Base-by-base conservation (phyloP, 2,329 filamentous ascomycete genomes). In the Hypoxylon sp. region DNA sequence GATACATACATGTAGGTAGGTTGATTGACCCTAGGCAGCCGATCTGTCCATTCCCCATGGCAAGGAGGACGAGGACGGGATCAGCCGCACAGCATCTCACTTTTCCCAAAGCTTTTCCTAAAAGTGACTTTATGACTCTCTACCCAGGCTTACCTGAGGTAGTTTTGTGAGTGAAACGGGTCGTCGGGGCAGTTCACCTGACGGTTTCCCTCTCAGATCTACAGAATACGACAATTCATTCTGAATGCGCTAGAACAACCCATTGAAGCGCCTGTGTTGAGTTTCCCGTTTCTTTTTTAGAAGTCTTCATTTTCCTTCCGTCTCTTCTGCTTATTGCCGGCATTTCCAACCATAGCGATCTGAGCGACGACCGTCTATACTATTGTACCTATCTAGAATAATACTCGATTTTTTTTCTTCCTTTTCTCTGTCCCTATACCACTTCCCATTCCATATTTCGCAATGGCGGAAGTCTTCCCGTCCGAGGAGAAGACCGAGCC, bases 401-500 rank as follows among this genome's bases (percentile, higher is more conserved):
- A 62, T 19, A 34, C 56, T 55, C 53, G 14, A 43, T 56, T 58
- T 49, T 50, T 25, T 36, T 25, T 43, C 36, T 50, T 14, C 58
- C 3, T 63, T 48, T 68, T 55, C 41, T 48, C 48, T 43, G 28
- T 46, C 45, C 10, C n/a, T 45, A 23, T 58, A 34, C 32, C n/a
- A 57, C 19, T 32, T 25, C 21, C n/a, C 13, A 17, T 48, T 72
- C 58, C 68, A 61, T 41, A 45, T 65, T 52, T 62, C 68, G 73
- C 73, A 73, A 87, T 87, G 85, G 80, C 79, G 73, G 84, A 86
- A 69, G 77, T 80, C 70, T 82, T 77, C 71, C 75, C 77, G 53
- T 81, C 81, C 25, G 80, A 83, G 76, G 86, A 88, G 79, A 85
- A 82, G 77, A 89, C 87, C 50, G 86, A 89, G 78, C 85, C 86